Base-by-base conservation (phyloP, 2,329 filamentous ascomycete genomes). In the Lachnellula hyalina region DNA sequence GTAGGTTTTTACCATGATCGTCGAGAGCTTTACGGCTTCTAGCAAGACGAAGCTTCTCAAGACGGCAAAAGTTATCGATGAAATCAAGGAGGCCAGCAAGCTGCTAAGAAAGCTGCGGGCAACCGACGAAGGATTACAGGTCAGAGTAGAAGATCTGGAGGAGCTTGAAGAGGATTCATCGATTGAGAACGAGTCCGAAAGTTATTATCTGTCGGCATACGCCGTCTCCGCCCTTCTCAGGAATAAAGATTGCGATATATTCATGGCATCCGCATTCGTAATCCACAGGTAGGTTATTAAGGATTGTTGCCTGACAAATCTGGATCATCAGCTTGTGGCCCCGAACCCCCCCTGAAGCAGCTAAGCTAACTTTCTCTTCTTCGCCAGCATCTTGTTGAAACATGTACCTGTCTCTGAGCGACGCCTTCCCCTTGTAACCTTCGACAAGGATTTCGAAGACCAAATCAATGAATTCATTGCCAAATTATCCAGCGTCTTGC, bases 1-100 rank as follows among this genome's bases (percentile, higher is more conserved):
- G 28, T 32, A 32, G 28, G 72, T 78, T 53, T 78, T 79, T 68
- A 74, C 75, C 0, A 75, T 75, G 69, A 74, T 79, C 28, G 63
- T 79, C 7, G 75, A 75, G 41, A 64, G 62, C 23, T 63, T 63
- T 51, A 61, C 50, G 12, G n/a, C 51, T 11, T 56, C 57, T 11
- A 64, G 57, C 47, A 57, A 53, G 23, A 34, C 52, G 12, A 61
- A 58, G 48, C 46, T 63, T n/a, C 40, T 49, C 5, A 58, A 60
- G 55, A 53, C 46, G 5, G 41, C 51, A 5, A 54, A 48, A 4
- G 62, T 64, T 34, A 15, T 35, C 14, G 45, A 61, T 4, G 49
- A 59, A 14, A 58, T 63, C 32, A 47, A 58, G 42, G 44, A 56
- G 14, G 52, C 57, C 9, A 52, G 50, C 47, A 25, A 47, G 1